phyloP scores from a whole-genome alignment of 495 filamentous ascomycete species.

The Collariella sp. region DNA sequence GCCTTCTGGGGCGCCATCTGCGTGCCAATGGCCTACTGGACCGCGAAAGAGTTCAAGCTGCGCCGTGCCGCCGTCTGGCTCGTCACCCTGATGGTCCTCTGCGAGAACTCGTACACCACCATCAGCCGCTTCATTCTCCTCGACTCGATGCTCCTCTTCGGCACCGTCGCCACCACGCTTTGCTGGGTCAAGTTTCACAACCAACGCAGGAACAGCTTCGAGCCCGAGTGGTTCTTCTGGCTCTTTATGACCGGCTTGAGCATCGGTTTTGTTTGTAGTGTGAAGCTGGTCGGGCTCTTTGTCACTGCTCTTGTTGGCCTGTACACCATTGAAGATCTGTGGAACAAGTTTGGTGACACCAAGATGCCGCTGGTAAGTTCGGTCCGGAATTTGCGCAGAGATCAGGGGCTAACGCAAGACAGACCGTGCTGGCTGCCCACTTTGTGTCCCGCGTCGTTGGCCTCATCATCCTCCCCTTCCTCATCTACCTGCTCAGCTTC shows the following conservation, averaged over 20 bases:
- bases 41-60: constrained; percentile 81
- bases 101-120: constrained; percentile 97
- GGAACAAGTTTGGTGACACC: constrained; percentile 94
- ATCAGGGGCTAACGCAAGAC: background rate
- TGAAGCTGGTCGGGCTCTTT: constrained; percentile 96
- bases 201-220: constrained; percentile 74
- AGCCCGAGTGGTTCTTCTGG: constrained; percentile 85
- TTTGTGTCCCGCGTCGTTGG: constrained; percentile 72
- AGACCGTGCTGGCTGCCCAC: constrained; percentile 68
- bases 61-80: constrained; percentile 83
- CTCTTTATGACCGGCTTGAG: constrained; percentile 83
- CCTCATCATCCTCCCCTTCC: constrained; percentile 74
- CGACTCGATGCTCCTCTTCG: constrained; percentile 96
- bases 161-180: constrained; percentile 90
- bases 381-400: background rate
- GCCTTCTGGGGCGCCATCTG: constrained; percentile 87
- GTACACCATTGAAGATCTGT: constrained; percentile 93
- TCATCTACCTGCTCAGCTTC: constrained; percentile 93
- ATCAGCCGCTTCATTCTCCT: constrained; percentile 97
- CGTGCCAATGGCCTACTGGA: constrained; percentile 91
- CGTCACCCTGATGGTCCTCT: constrained; percentile 91
- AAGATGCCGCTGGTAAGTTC: constrained; percentile 72
- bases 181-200: constrained; percentile 96
- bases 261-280: constrained; percentile 94
- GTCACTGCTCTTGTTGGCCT: constrained; percentile 89